Evolutionary conservation across 805 yeast species (phyloP).

Genomic region (Pichia ethanolica): DNA sequence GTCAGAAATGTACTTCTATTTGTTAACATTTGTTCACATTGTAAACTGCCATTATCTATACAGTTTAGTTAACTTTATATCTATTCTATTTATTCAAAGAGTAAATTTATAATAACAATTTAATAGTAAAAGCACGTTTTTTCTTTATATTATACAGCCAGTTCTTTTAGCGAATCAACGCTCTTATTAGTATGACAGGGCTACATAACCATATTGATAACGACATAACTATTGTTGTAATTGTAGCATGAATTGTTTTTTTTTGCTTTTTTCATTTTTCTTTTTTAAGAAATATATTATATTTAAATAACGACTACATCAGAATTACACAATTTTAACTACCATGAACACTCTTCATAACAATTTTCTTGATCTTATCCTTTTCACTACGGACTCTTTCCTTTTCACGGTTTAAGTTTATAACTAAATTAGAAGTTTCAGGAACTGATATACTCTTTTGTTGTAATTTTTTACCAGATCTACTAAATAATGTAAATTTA

Average conservation of each 20-base stretch:
- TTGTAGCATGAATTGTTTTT: neutral
- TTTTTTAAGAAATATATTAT: no score
- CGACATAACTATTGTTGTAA: neutral
- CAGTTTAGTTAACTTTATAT: no score
- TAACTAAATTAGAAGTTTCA: slow-evolving; percentile 44
- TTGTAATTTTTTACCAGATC: slow-evolving; percentile 40
- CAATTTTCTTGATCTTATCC: slow-evolving; percentile 36
- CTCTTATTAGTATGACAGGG: neutral
- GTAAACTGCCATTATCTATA: no score
- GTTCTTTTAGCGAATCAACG: slow-evolving; percentile 4
- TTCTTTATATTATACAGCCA: neutral
- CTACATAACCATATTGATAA: slow-evolving; percentile 6
- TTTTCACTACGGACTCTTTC: slow-evolving; percentile 33
- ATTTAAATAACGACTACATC: no score
- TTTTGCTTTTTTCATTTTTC: no score
- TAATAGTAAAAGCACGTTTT: no score
- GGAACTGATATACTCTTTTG: slow-evolving; percentile 46
- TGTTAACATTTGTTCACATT: no score
- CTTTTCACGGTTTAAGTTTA: slow-evolving; percentile 43
- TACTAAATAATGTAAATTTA: slow-evolving; percentile 47
- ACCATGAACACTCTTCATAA: slow-evolving; percentile 31
- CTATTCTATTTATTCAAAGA: no score
- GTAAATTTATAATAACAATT: no score
- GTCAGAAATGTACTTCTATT: no score
- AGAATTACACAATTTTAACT: neutral